Conservation (phyloP, 208 protist genomes). For the Trypanosoma caninum region DNA sequence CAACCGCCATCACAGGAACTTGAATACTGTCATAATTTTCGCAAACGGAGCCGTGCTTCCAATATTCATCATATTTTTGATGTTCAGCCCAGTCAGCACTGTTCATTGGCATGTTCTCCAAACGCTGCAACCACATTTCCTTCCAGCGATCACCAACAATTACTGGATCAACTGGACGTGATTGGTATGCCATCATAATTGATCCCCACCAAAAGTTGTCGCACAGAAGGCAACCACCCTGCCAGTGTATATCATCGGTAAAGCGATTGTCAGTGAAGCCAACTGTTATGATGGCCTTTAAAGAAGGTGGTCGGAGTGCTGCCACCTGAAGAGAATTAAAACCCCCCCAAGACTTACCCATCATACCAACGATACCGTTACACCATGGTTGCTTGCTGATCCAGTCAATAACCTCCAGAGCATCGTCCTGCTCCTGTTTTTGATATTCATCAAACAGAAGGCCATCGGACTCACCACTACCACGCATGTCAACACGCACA, state of each 20-base stretch:
- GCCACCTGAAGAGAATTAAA: slow-evolving; percentile 71
- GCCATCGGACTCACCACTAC: slow-evolving; percentile 52
- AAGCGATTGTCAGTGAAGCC: slow-evolving; percentile 69
- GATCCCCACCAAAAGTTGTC: slow-evolving; percentile 75
- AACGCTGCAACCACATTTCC: slow-evolving; percentile 44
- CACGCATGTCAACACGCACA: slow-evolving; percentile 65
- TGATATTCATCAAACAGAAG: slow-evolving; percentile 56
- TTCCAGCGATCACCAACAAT: slow-evolving; percentile 47
- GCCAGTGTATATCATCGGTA: slow-evolving; percentile 69
- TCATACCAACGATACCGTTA: slow-evolving; percentile 60
- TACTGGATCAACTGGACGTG: slow-evolving; percentile 34
- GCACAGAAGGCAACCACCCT: slow-evolving; percentile 63
- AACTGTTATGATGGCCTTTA: slow-evolving; percentile 61
- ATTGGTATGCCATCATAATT: slow-evolving; percentile 60
- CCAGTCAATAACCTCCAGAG: slow-evolving; percentile 62
- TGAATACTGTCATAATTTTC: slow-evolving; percentile 53
- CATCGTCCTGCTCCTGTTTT: slow-evolving; percentile 58
- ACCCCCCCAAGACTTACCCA: slow-evolving; percentile 67
- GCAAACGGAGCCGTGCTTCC: slow-evolving; percentile 55
- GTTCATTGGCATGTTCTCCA: slow-evolving; percentile 51
- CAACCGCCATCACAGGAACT: slow-evolving; percentile 45
- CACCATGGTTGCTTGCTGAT: slow-evolving; percentile 56
- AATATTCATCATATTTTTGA: slow-evolving; percentile 55
- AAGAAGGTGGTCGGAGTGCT: slow-evolving; percentile 39
- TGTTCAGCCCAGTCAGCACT: slow-evolving; percentile 44